A percentile compares a stretch with the other conserved stretches of the same genome.
phyloP scores from a whole-genome alignment of 225 moss, liverwort and hornwort genomes.

The Bryum argenteum region DNA sequence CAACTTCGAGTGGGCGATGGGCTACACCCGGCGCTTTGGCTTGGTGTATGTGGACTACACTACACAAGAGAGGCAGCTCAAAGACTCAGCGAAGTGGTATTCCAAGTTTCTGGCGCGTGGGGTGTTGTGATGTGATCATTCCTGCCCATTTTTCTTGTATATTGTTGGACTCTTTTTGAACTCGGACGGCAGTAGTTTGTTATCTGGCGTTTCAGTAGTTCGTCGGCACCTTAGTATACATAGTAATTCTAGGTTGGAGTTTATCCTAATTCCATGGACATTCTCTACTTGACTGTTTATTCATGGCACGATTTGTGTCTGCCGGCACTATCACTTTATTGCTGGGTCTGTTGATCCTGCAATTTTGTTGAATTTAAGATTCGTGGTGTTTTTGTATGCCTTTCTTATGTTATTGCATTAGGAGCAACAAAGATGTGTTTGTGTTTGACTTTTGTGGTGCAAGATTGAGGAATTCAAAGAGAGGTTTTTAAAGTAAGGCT shows the following conservation, averaged over 20 bases:
- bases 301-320: no score
- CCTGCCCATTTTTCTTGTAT: neutral
- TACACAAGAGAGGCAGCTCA: constrained; percentile 56
- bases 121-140: constrained; percentile 7
- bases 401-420: no score
- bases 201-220: constrained; percentile 23
- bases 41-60: constrained; percentile 71
- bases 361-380: no score
- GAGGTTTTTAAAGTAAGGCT: no score
- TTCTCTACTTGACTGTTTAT: no score
- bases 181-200: constrained; percentile 17
- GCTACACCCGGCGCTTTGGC: constrained; percentile 69
- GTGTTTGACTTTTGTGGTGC: no score
- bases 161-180: constrained; percentile 5
- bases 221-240: neutral
- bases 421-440: no score
- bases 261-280: no score
- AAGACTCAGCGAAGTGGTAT: constrained; percentile 81
- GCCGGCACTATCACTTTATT: no score
- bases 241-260: neutral
- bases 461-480: no score
- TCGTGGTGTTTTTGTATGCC: no score
- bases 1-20: constrained; percentile 83
- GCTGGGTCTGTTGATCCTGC: no score
- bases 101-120: constrained; percentile 38